Conservation (phyloP, 306 rosid genomes). For the Malus sylvestris region DNA sequence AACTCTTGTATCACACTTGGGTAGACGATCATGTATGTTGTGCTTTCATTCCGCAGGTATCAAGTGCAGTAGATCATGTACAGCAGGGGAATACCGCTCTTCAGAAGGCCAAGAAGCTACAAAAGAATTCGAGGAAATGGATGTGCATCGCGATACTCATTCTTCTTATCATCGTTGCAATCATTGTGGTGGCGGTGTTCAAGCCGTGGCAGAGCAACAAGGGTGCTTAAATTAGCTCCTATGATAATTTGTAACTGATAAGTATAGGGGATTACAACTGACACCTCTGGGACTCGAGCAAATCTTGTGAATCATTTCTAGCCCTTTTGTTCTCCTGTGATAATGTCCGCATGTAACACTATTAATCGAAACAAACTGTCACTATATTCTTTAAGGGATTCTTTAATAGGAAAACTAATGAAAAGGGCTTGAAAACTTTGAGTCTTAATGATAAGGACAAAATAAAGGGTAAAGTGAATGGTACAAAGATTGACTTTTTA, state of each 20-base stretch:
- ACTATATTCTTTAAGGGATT: not conserved
- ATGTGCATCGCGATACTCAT: slow-evolving; percentile 84
- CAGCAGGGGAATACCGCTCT: slow-evolving; percentile 77
- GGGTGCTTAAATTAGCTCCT: slow-evolving; percentile 40
- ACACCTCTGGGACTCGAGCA: not conserved
- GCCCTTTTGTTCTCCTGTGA: not conserved
- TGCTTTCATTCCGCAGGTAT: slow-evolving; percentile 40
- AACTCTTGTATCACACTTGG: not conserved
- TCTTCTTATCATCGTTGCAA: slow-evolving; percentile 55
- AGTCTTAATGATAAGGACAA: too few relatives aligned
- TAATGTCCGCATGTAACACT: not conserved
- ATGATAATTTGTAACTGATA: not conserved
- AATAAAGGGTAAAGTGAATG: too few relatives aligned
- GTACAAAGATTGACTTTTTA: too few relatives aligned
- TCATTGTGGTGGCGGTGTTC: slow-evolving; percentile 53
- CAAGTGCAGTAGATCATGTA: slow-evolving; percentile 91
- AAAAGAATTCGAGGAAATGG: slow-evolving; percentile 82
- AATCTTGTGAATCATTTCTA: not conserved
- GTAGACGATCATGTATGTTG: slow-evolving; percentile 1
- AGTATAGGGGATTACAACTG: not conserved
- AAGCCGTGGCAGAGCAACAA: slow-evolving; percentile 60
- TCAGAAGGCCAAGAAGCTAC: slow-evolving; percentile 67
- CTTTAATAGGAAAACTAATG: too few relatives aligned
- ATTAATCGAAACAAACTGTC: not conserved
- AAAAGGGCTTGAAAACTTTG: too few relatives aligned